These are phyloP conservation scores for Lichina pygmaea DNA, from an alignment of 495 filamentous ascomycete genomes.

Conservation along the genomic window DNA sequence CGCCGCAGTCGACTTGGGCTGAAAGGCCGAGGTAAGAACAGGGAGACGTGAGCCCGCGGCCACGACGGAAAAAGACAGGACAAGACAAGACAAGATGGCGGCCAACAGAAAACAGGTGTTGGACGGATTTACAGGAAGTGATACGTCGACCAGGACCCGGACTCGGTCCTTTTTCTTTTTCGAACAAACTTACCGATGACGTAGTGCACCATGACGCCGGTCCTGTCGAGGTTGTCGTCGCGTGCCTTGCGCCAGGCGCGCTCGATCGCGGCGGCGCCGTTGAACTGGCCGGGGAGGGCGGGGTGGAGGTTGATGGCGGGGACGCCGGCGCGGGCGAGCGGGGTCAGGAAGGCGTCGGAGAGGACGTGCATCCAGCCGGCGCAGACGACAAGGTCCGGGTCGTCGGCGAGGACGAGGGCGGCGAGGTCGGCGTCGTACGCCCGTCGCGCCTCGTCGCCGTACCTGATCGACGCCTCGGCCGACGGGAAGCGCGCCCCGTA, in stretches of 20 bases:
- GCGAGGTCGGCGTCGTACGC: constrained; percentile 67
- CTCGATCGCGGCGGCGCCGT: constrained; percentile 54
- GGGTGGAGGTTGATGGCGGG: constrained; percentile 76
- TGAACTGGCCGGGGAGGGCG: constrained; percentile 46
- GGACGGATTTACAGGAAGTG: no score
- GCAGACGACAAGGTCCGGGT: constrained; percentile 44
- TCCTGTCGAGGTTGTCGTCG: constrained; percentile 43
- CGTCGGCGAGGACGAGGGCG: constrained; percentile 32
- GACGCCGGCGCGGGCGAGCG: constrained; percentile 28
- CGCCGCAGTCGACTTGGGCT: constrained; percentile 1
- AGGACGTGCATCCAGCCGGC: constrained; percentile 55
- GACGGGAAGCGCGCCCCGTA: constrained; percentile 17
- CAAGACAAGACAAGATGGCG: no score
- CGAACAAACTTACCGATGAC: constrained; percentile 26
- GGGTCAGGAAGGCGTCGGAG: constrained; percentile 32
- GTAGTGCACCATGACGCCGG: constrained; percentile 84
- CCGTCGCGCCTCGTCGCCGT: constrained; percentile 20
- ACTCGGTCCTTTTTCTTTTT: constrained; percentile 40
- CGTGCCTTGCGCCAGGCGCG: constrained; percentile 52
- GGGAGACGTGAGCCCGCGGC: no score
- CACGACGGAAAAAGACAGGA: no score
- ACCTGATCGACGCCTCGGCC: constrained; percentile 8
- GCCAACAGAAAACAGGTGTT: no score
- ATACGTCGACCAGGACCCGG: no score
- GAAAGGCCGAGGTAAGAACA: no score